phyloP scores from a whole-genome alignment of 2,329 filamentous ascomycete species.

The Diplodia intermedia region DNA sequence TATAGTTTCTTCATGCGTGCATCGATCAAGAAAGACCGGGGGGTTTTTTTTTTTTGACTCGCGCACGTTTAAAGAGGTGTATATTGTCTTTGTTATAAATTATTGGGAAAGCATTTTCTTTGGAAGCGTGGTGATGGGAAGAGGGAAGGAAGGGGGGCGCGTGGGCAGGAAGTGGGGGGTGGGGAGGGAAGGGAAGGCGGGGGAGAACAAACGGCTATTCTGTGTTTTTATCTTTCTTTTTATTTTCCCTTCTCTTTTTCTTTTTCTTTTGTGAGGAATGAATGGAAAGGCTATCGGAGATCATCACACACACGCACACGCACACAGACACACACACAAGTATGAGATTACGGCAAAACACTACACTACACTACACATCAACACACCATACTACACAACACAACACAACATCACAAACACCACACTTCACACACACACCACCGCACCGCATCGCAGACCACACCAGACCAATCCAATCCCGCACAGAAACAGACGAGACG shows the following conservation, averaged over 20 bases:
- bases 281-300: conserved; percentile 2
- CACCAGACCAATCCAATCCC: too few relatives aligned
- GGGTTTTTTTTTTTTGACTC: not conserved
- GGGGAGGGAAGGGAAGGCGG: not conserved
- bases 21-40: not conserved
- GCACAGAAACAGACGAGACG: not conserved
- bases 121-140: too few relatives aligned
- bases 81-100: not conserved
- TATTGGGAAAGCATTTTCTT: not conserved
- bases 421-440: too few relatives aligned
- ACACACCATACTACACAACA: not conserved
- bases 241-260: not conserved
- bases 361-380: not conserved
- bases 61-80: not conserved
- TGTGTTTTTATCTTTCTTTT: not conserved
- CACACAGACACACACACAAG: not conserved
- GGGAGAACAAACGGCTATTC: not conserved
- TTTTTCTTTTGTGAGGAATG: conserved; percentile 4
- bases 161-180: too few relatives aligned
- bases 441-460: too few relatives aligned
- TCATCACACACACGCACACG: too few relatives aligned
- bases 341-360: conserved; percentile 1
- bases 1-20: not conserved
- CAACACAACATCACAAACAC: not conserved
- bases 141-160: too few relatives aligned